Percentiles rank a stretch among this genome's conserved stretches.
Conservation (phyloP, 2,329 filamentous ascomycete genomes). For the Ophiocordyceps polyrhachis-furcata region DNA sequence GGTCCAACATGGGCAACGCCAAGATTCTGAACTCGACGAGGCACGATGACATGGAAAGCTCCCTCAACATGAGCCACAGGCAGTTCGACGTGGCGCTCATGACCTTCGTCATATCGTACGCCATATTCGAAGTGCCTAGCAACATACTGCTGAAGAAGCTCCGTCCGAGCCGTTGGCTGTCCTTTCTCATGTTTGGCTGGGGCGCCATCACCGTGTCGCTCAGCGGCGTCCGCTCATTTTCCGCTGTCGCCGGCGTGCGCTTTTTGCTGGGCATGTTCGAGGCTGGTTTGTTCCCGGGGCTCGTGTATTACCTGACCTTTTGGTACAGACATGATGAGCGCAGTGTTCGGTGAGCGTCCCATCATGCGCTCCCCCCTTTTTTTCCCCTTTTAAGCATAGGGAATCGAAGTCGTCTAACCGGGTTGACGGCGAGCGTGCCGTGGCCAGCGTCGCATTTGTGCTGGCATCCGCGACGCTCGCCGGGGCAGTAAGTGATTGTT, state of each 20-base stretch:
- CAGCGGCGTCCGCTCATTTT: constrained; percentile 43
- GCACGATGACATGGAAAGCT: constrained; percentile 38
- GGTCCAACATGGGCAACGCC: constrained; percentile 51
- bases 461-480: constrained; percentile 47
- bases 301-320: constrained; percentile 51
- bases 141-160: constrained; percentile 49
- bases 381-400: no score
- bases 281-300: constrained; percentile 42
- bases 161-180: constrained; percentile 42
- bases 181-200: constrained; percentile 49
- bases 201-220: constrained; percentile 48
- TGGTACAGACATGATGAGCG: constrained; percentile 57
- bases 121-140: constrained; percentile 43
- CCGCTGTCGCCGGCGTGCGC: constrained; percentile 44
- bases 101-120: constrained; percentile 42
- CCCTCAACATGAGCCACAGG: constrained; percentile 40
- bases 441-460: constrained; percentile 44
- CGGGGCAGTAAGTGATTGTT: constrained; percentile 28
- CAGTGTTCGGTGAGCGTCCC: constrained; percentile 23
- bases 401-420: no score
- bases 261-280: constrained; percentile 52
- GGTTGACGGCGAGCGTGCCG: not conserved
- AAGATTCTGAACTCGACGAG: constrained; percentile 44
- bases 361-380: no score
- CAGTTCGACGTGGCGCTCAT: constrained; percentile 41